Evolutionary conservation across 225 moss, liverwort and hornwort species (phyloP).

Genomic region (Antitrichia curtipendula): DNA sequence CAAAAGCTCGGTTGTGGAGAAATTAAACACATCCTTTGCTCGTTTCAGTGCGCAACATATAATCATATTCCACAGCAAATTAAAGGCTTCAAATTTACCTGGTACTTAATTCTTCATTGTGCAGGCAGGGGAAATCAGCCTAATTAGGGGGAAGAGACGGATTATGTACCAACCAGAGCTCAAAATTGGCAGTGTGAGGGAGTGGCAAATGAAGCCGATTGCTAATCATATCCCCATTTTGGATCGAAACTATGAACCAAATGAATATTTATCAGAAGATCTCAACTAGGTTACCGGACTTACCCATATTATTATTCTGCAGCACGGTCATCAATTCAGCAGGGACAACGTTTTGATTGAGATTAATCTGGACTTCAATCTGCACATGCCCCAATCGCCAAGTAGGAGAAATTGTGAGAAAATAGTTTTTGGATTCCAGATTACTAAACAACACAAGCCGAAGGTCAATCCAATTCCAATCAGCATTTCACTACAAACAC

Average conservation of each 20-base stretch:
- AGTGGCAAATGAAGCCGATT: not conserved
- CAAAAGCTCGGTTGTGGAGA: not conserved
- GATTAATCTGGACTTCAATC: not conserved
- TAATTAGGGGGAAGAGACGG: not conserved
- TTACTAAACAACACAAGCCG: not conserved
- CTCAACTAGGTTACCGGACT: not conserved
- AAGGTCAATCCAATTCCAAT: not conserved
- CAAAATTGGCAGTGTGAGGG: not conserved
- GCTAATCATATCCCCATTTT: not conserved
- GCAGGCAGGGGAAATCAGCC: not conserved
- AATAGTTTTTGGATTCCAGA: no score
- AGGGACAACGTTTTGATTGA: not conserved
- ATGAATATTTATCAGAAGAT: not conserved
- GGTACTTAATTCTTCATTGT: not conserved
- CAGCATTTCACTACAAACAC: not conserved
- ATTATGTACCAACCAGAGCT: not conserved
- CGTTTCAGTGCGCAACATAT: not conserved
- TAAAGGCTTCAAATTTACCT: not conserved
- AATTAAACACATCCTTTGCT: not conserved
- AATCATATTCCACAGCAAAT: not conserved
- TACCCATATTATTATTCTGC: not conserved
- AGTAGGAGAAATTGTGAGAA: not conserved
- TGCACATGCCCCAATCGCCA: not conserved
- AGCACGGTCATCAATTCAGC: not conserved
- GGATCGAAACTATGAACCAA: not conserved